Conservation (phyloP, 805 yeast genomes). For the Dipodascus albidus region DNA sequence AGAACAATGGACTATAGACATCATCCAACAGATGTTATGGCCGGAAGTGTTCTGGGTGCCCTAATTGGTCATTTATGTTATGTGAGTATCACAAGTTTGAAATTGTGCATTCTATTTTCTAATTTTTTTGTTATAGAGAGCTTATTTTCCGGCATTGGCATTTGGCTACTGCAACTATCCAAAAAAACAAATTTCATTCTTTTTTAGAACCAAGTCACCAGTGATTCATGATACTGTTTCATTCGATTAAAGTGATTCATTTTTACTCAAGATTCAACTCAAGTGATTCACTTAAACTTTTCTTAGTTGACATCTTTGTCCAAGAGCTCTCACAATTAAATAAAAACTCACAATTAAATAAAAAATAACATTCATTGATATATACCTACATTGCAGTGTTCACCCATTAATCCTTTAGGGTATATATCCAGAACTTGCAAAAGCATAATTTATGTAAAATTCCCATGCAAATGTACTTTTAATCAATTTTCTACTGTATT, state of each 20-base stretch:
- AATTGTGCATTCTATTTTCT: not conserved
- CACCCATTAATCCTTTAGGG: constrained; percentile 1
- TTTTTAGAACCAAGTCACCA: not conserved
- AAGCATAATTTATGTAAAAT: constrained; percentile 44
- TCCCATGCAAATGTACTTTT: constrained; percentile 25
- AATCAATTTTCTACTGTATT: constrained; percentile 26
- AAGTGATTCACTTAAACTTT: too few species aligned
- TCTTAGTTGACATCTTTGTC: too few species aligned
- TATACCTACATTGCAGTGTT: not conserved
- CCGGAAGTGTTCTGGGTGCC: constrained; percentile 62
- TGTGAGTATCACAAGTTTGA: constrained; percentile 1
- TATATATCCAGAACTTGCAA: constrained; percentile 54
- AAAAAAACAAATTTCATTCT: not conserved
- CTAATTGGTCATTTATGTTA: constrained; percentile 48
- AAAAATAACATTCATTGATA: not conserved
- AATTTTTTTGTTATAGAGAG: not conserved
- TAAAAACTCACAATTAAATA: not conserved
- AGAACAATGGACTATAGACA: constrained; percentile 88
- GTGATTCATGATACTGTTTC: not conserved
- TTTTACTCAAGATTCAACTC: too few species aligned
- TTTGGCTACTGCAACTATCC: not conserved
- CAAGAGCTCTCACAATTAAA: too few species aligned
- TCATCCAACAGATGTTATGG: constrained; percentile 72
- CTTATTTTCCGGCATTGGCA: not conserved
- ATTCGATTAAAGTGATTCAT: too few species aligned